phyloP scores from a whole-genome alignment of 2,329 filamentous ascomycete species.

The Arachnopeziza araneosa region DNA sequence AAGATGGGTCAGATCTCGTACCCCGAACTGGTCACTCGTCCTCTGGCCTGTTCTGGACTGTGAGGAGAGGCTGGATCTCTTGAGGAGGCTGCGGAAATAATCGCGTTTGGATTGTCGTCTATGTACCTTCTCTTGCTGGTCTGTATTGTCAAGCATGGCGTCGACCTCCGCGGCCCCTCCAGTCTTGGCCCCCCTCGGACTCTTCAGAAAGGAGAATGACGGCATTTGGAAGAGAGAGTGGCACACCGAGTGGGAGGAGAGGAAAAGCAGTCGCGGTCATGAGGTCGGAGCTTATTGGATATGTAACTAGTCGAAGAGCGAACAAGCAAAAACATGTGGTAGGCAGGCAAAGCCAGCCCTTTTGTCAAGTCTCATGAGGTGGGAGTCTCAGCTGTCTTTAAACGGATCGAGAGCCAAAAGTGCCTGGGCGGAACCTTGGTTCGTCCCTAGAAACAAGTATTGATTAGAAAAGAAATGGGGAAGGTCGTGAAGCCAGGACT shows the following conservation, averaged over 20 bases:
- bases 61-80: slow-evolving; percentile 18
- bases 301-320: not conserved
- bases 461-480: not conserved
- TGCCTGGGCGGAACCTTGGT: not conserved
- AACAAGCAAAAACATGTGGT: not conserved
- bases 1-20: slow-evolving; percentile 3
- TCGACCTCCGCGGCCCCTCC: not conserved
- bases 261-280: not conserved
- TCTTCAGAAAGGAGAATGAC: slow-evolving; percentile 26
- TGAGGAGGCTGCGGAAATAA: slow-evolving; percentile 30
- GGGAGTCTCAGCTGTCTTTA: not conserved
- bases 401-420: not conserved
- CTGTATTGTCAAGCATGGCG: not conserved
- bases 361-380: not conserved
- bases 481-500: not conserved
- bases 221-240: slow-evolving; percentile 21
- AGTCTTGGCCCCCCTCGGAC: slow-evolving; percentile 12
- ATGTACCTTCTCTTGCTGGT: slow-evolving; percentile 23
- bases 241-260: not conserved
- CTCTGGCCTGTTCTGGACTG: slow-evolving; percentile 14
- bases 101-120: slow-evolving; percentile 30
- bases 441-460: not conserved
- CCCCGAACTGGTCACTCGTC: slow-evolving; percentile 16
- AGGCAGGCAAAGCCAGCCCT: not conserved
- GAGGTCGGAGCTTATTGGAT: not conserved